Base-by-base conservation (phyloP, 768 basidiomycete genomes). In the Lactifluus volemus region DNA sequence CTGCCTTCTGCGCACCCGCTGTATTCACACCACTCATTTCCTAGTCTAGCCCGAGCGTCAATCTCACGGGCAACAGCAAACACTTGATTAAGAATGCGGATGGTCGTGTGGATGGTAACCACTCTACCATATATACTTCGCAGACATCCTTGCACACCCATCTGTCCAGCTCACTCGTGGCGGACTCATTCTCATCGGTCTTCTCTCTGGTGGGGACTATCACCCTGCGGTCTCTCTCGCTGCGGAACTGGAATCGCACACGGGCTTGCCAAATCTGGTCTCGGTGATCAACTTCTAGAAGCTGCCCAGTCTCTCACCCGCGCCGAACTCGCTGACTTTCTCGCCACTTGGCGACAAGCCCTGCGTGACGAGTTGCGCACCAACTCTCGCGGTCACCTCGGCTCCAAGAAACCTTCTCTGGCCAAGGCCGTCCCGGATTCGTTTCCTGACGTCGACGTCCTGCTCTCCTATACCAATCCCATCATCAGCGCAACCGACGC, bases 131-230 rank as follows among this genome's bases (percentile, higher is more conserved):
- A 1, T 82, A 77, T 65, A 68, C 65, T 8, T 68, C 1, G 65
- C 69, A 0, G 68, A 74, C 53, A 69, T 84, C 63, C 65, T 72
- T 49, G 77, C 76, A 77, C 67, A 86, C 63, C 69, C 75, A 11
- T 73, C 76, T 1, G 71, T 82, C 48, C 65, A 82, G 19, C 84
- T 88, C 36, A 86, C 75, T 21, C 72, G 73, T 32, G 73, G 84
- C 32, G 91, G 92, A 2, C 77, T 91, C 66, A 86, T 94, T 54
- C 81, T 95, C 29, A 86, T 94, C 47, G 92, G 85, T 2, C 77
- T 95, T 1, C 77, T 94, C 67, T 84, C 84, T n/a, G 94, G 94
- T 0, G 94, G 94, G 0, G 94, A 98, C 71, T 98, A 97, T 66
- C 81, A 89, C 55, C 82, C 83, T 52, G 86, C 14, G 89, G 89